Conservation (phyloP, 257 asterid genomes). For the Buddleja alternifolia region DNA sequence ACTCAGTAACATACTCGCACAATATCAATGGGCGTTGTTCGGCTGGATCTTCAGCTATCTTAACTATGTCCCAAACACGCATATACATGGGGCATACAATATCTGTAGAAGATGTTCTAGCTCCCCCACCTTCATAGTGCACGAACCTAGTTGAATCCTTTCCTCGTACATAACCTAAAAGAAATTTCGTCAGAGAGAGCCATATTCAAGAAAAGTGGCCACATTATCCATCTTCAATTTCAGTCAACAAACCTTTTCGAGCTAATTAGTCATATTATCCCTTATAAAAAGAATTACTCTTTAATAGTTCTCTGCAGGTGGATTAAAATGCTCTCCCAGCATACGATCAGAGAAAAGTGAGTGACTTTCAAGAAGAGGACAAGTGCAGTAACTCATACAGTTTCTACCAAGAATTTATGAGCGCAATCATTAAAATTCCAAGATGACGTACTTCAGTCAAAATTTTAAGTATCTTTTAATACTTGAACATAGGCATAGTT, state of each 20-base stretch:
- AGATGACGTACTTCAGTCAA: neutral
- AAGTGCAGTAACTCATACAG: neutral
- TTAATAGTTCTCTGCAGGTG: neutral
- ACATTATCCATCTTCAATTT: slow-evolving; percentile 16
- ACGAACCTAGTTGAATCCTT: slow-evolving; percentile 84
- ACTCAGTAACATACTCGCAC: slow-evolving; percentile 79
- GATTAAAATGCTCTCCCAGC: neutral
- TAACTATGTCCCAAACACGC: slow-evolving; percentile 89
- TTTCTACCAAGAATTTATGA: slow-evolving; percentile 1
- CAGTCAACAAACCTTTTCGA: neutral
- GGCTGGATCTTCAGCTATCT: slow-evolving; percentile 86
- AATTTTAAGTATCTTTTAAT: neutral
- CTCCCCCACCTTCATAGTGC: slow-evolving; percentile 98
- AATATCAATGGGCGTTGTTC: slow-evolving; percentile 88
- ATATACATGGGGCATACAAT: slow-evolving; percentile 98
- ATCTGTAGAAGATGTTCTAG: slow-evolving; percentile 89
- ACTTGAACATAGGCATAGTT: neutral
- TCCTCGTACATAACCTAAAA: slow-evolving; percentile 86
- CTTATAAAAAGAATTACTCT: neutral
- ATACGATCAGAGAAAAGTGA: slow-evolving; percentile 6
- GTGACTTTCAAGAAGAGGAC: neutral
- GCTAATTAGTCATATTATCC: neutral
- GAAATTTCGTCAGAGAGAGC: slow-evolving; percentile 18
- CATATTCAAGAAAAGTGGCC: slow-evolving; percentile 4
- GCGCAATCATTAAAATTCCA: neutral